A percentile compares a stretch with the other conserved stretches of the same genome.
These are phyloP conservation scores for Citrus inodora DNA, from an alignment of 345 rosid species.

Conservation along the genomic window DNA sequence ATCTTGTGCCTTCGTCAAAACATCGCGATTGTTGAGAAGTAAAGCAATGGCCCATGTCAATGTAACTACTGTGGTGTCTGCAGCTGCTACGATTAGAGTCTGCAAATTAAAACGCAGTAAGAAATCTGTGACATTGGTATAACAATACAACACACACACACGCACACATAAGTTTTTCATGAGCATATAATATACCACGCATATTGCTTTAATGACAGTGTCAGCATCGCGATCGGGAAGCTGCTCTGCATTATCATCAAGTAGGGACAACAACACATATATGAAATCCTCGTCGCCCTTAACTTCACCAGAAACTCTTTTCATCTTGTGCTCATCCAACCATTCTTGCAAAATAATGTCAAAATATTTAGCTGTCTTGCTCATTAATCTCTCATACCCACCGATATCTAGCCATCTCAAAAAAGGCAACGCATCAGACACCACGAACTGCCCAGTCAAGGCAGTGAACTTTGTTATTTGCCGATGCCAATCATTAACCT, in stretches of 20 bases:
- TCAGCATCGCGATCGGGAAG: not conserved
- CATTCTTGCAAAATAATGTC: not conserved
- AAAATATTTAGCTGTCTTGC: not conserved
- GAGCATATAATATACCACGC: not conserved
- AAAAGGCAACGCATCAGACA: not conserved
- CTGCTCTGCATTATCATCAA: not conserved
- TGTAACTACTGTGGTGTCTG: not conserved
- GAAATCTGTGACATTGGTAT: not conserved
- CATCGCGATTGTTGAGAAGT: not conserved
- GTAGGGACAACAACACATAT: not conserved
- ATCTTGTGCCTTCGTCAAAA: not conserved
- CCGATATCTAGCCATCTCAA: not conserved
- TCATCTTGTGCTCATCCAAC: not conserved
- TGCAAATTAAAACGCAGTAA: not conserved
- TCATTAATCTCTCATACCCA: not conserved
- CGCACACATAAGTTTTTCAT: too few species aligned
- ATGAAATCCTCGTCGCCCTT: not conserved
- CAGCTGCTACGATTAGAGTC: not conserved
- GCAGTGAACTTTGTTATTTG: not conserved
- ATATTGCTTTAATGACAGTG: not conserved
- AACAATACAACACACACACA: too few species aligned
- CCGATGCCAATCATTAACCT: not conserved
- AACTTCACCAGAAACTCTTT: not conserved
- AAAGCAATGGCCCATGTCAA: not conserved
- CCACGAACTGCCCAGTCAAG: not conserved